Percentiles rank a stretch among this genome's conserved stretches.
These are phyloP conservation scores for Rossbeevera mucosa DNA, from an alignment of 768 basidiomycete genomes.

Conservation along the genomic window DNA sequence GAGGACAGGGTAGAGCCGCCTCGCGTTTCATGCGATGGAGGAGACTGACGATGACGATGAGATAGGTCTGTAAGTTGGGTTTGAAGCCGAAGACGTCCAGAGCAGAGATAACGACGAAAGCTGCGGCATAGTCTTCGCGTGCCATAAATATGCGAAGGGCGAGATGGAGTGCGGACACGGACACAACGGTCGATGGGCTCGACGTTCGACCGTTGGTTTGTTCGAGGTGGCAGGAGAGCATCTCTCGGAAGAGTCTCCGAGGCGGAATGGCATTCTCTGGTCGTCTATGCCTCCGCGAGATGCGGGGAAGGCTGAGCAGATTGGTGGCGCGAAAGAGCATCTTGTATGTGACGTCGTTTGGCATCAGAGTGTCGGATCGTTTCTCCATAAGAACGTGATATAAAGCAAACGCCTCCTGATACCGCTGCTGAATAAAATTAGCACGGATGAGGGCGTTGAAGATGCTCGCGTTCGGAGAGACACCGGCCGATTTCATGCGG, in stretches of 20 bases:
- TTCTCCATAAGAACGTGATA: constrained; percentile 39
- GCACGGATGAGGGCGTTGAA: constrained; percentile 47
- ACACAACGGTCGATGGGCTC: constrained; percentile 25
- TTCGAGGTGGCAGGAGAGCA: constrained; percentile 35
- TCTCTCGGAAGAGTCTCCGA: constrained; percentile 42
- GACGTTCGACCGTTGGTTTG: constrained; percentile 13
- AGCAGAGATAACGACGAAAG: constrained; percentile 36
- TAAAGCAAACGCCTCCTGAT: constrained; percentile 38
- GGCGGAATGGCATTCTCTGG: constrained; percentile 29
- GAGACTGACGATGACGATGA: constrained; percentile 37
- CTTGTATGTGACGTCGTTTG: constrained; percentile 45
- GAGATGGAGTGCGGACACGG: constrained; percentile 36
- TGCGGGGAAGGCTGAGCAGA: constrained; percentile 14
- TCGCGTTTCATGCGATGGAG: constrained; percentile 29
- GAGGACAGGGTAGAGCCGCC: neutral
- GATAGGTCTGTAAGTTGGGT: constrained; percentile 37
- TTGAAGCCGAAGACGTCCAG: constrained; percentile 28
- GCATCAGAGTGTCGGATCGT: constrained; percentile 26
- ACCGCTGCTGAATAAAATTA: constrained; percentile 31
- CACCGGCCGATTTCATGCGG: constrained; percentile 36
- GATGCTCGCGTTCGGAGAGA: constrained; percentile 37
- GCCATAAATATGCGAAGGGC: constrained; percentile 44
- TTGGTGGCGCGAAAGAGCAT: constrained; percentile 36
- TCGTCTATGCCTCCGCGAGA: constrained; percentile 21
- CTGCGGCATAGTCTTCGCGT: constrained; percentile 45